A percentile compares a stretch with the other conserved stretches of the same genome.
phyloP scores from a whole-genome alignment of 306 rosid genomes.

The Cucumis melo region DNA sequence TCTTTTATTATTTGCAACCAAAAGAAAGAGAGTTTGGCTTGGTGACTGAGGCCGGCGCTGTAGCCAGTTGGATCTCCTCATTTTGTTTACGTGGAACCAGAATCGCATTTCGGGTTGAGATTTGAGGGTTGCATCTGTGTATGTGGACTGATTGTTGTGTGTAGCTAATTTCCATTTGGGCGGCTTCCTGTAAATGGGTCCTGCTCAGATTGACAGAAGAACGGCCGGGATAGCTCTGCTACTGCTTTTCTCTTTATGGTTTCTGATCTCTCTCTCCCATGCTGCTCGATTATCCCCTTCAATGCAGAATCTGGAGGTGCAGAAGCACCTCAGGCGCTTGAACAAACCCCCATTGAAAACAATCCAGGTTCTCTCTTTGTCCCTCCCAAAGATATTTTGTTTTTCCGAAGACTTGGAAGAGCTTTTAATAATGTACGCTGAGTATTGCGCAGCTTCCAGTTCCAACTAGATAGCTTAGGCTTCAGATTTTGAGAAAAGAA shows the following conservation, averaged over 20 bases:
- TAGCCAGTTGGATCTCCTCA: background rate
- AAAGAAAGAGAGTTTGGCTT: background rate
- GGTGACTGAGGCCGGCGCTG: background rate
- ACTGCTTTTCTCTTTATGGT: conserved; percentile 29
- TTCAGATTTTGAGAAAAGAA: background rate
- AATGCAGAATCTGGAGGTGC: conserved; percentile 59
- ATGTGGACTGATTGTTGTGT: background rate
- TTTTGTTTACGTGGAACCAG: background rate
- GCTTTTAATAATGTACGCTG: background rate
- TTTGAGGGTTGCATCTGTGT: background rate
- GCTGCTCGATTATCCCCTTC: conserved; percentile 55
- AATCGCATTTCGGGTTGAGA: background rate
- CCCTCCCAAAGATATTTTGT: background rate
- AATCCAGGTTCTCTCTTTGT: conserved; percentile 42
- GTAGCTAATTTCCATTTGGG: background rate
- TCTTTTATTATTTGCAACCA: background rate
- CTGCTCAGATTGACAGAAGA: conserved; percentile 16
- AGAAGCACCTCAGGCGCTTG: conserved; percentile 73
- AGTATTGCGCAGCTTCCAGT: background rate
- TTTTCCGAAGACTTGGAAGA: background rate
- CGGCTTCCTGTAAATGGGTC: background rate
- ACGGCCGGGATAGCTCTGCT: conserved; percentile 12
- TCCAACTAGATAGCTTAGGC: background rate
- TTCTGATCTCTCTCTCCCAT: conserved; percentile 25
- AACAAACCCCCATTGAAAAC: conserved; percentile 72